Evolutionary conservation across 306 rosid genomes (phyloP), one percentile per base, ranked within the genome.

Genomic region (Vicia villosa): DNA sequence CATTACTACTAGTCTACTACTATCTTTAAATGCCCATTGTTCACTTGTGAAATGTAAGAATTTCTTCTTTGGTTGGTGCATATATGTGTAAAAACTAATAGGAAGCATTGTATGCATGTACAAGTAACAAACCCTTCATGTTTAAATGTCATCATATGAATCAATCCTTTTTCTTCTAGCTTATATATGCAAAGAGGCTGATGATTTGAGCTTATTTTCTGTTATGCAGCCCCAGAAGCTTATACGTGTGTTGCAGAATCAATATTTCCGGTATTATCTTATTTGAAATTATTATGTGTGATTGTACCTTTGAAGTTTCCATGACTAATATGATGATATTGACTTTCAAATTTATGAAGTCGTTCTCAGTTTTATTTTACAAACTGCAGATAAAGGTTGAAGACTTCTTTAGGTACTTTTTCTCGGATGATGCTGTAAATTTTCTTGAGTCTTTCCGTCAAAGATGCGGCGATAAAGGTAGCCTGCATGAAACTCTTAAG

Each of bases 401-500:
- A 71, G 97, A 86, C 69, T 91, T 94, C 81, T 91, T 91, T 80
- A 82, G 59, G 78, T 83, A 83, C 66, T 91, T 87, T 70, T 89
- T 87, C 80, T 87, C 95, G 42, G 96, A 94, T 21, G 83, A 79
- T 45, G 87, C 87, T 52, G 77, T 74, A 80, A 73, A 50, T 74
- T 94, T 91, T 81, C 63, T 50, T 0, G 87, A 85, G 76, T 81
- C 83, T 64, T 91, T 84, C 78, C 99, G 83, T 82, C 74, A 69
- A 58, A 83, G 80, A 38, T 89, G 99, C 30, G 97, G 97, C 41
- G 97, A 94, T 77, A 94, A 89, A 91, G 99, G 99, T 94, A 74
- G 82, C 66, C 37, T 64, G 47, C 50, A 17, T 46, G 76, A 58
- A 78, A 51, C 68, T 54, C 38, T 70, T 55, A 19, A 59, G 42